A percentile compares a stretch with the other conserved stretches of the same genome.
Evolutionary conservation across 257 asterid species (phyloP).

Genomic region (Salvia rosmarinus): DNA sequence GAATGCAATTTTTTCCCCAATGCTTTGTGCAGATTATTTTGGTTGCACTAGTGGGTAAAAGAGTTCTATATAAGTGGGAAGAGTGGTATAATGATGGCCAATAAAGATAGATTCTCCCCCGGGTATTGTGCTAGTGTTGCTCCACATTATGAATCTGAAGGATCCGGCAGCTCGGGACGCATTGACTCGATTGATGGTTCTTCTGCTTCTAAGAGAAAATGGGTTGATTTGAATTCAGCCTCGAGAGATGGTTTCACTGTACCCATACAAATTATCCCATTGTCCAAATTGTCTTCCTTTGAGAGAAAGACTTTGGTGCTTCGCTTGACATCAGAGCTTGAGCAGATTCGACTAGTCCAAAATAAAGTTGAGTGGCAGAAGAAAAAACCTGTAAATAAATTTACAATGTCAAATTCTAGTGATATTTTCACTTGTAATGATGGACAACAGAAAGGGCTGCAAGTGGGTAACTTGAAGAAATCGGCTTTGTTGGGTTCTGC

Average conservation of each 20-base stretch:
- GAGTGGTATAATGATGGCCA: slow-evolving; percentile 53
- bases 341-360: slow-evolving; percentile 55
- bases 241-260: slow-evolving; percentile 72
- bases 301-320: slow-evolving; percentile 63
- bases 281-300: slow-evolving; percentile 57
- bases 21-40: slow-evolving; percentile 41
- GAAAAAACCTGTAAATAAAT: slow-evolving; percentile 44
- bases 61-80: slow-evolving; percentile 24
- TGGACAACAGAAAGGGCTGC: slow-evolving; percentile 48
- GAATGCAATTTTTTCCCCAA: slow-evolving; percentile 33
- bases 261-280: slow-evolving; percentile 60
- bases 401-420: slow-evolving; percentile 50
- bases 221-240: slow-evolving; percentile 72
- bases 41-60: slow-evolving; percentile 25
- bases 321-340: slow-evolving; percentile 76
- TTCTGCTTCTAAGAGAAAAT: slow-evolving; percentile 60
- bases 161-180: slow-evolving; percentile 67
- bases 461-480: slow-evolving; percentile 46
- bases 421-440: slow-evolving; percentile 54
- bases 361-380: slow-evolving; percentile 52
- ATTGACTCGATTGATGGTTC: slow-evolving; percentile 52
- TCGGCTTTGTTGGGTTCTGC: slow-evolving; percentile 40
- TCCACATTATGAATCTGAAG: slow-evolving; percentile 66
- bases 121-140: slow-evolving; percentile 58
- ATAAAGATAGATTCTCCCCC: slow-evolving; percentile 59